These are phyloP conservation scores for Kluyveromyces marxianus DNA, from an alignment of 1,139 yeast genomes.

Conservation along the genomic window DNA sequence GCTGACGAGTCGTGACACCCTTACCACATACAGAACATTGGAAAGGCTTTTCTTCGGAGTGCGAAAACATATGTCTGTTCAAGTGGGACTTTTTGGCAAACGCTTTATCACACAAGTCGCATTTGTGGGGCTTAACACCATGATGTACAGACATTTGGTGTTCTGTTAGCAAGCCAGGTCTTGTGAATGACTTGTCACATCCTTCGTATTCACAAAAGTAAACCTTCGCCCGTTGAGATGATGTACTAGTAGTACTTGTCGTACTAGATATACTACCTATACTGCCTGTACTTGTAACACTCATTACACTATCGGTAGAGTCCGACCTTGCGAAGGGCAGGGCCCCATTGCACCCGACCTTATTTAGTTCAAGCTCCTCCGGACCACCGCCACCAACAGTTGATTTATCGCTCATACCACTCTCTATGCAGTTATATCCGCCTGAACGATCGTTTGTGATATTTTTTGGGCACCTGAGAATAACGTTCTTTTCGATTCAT, in stretches of 20 bases:
- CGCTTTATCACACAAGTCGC: slow-evolving; percentile 56
- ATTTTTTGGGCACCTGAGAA: background rate
- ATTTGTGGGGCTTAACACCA: slow-evolving; percentile 68
- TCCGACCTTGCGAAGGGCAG: slow-evolving; percentile 11
- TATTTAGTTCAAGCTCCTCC: too few species aligned
- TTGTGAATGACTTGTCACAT: slow-evolving; percentile 69
- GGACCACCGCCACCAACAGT: too few species aligned
- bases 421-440: too few species aligned
- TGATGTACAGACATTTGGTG: slow-evolving; percentile 67
- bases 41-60: slow-evolving; percentile 60
- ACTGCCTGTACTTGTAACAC: background rate
- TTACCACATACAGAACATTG: slow-evolving; percentile 72
- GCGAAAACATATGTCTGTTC: slow-evolving; percentile 64
- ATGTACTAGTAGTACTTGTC: slow-evolving; percentile 9
- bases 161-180: slow-evolving; percentile 79
- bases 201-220: slow-evolving; percentile 54
- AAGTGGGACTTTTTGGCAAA: slow-evolving; percentile 76
- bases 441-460: too few species aligned
- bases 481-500: background rate
- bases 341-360: background rate
- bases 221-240: slow-evolving; percentile 46
- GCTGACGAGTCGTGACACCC: slow-evolving; percentile 79
- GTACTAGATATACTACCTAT: slow-evolving; percentile 9
- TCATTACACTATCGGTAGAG: slow-evolving; percentile 12
- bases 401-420: too few species aligned